A percentile compares a stretch with the other conserved stretches of the same genome.
Evolutionary conservation across 2,329 filamentous ascomycete genomes (phyloP).

Genomic region (Hypocrella siamensis): DNA sequence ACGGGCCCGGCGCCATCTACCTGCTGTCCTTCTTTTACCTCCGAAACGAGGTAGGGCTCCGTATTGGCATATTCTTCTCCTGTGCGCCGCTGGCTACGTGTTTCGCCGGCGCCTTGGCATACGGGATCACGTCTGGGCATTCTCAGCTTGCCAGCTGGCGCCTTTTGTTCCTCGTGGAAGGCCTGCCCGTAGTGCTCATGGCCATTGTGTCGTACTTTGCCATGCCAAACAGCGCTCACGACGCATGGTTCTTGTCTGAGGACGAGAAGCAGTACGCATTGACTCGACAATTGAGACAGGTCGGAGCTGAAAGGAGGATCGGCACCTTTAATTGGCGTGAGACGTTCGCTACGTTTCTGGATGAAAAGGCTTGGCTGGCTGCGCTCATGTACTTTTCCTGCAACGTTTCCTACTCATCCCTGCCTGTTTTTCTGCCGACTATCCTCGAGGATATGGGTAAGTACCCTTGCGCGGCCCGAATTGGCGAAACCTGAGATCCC

Average conservation of each 20-base stretch:
- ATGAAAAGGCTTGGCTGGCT: constrained; percentile 19
- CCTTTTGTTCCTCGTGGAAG: constrained; percentile 42
- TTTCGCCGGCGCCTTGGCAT: constrained; percentile 50
- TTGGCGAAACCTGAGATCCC: not conserved
- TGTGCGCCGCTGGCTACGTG: constrained; percentile 50
- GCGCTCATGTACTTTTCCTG: constrained; percentile 7
- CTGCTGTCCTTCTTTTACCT: constrained; percentile 20
- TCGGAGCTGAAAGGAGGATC: constrained; percentile 1
- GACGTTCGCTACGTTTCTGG: constrained; percentile 13
- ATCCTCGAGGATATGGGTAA: constrained; percentile 8
- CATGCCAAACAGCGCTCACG: constrained; percentile 9
- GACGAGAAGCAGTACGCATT: constrained; percentile 6
- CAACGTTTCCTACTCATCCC: constrained; percentile 16
- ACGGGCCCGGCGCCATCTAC: constrained; percentile 16
- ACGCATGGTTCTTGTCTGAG: constrained; percentile 7
- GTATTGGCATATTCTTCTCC: constrained; percentile 27
- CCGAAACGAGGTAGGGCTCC: constrained; percentile 16
- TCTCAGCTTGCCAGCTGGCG: constrained; percentile 46
- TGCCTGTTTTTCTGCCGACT: constrained; percentile 8
- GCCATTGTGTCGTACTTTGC: constrained; percentile 13
- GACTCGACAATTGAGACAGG: constrained; percentile 3
- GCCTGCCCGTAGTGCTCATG: constrained; percentile 16
- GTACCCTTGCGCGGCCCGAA: not conserved
- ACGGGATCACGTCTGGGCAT: constrained; percentile 45
- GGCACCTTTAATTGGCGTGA: constrained; percentile 10